Evolutionary conservation across 805 yeast genomes (phyloP).

Genomic region (Diddensiella transvaalensis): DNA sequence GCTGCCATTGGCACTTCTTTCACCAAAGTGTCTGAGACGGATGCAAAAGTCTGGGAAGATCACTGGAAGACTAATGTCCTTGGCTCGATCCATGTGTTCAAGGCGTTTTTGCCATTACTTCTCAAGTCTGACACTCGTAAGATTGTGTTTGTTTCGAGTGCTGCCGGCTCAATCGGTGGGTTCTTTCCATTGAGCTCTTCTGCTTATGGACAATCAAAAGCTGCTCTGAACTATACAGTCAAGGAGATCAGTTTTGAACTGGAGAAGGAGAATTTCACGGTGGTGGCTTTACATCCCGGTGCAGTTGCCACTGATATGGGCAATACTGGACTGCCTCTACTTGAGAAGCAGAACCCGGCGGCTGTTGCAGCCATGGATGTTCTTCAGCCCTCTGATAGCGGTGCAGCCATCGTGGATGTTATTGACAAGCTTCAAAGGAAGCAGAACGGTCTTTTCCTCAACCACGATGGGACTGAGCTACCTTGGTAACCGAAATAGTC

Average conservation of each 20-base stretch:
- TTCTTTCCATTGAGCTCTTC: slow-evolving; percentile 22
- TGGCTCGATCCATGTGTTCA: slow-evolving; percentile 26
- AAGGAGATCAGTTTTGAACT: slow-evolving; percentile 31
- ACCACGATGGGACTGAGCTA: slow-evolving; percentile 13
- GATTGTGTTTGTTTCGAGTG: slow-evolving; percentile 30
- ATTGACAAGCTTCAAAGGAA: slow-evolving; percentile 25
- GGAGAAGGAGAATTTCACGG: slow-evolving; percentile 28
- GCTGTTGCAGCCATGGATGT: background rate
- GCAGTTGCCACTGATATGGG: slow-evolving; percentile 38
- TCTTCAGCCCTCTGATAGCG: background rate
- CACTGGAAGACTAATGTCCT: slow-evolving; percentile 27
- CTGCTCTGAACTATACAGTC: slow-evolving; percentile 36
- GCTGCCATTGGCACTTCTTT: slow-evolving; percentile 24
- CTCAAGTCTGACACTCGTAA: slow-evolving; percentile 23
- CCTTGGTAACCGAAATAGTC: too few species aligned
- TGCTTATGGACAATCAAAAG: slow-evolving; percentile 39
- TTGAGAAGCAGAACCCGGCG: background rate
- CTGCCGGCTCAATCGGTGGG: slow-evolving; percentile 27
- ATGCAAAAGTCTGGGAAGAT: slow-evolving; percentile 3
- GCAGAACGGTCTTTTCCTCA: slow-evolving; percentile 26
- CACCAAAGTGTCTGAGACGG: background rate
- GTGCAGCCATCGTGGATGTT: slow-evolving; percentile 5
- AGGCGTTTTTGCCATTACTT: slow-evolving; percentile 27
- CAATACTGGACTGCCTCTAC: background rate
- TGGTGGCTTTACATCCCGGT: slow-evolving; percentile 40